phyloP scores from a whole-genome alignment of 495 filamentous ascomycete species.

The Neurospora sp. region DNA sequence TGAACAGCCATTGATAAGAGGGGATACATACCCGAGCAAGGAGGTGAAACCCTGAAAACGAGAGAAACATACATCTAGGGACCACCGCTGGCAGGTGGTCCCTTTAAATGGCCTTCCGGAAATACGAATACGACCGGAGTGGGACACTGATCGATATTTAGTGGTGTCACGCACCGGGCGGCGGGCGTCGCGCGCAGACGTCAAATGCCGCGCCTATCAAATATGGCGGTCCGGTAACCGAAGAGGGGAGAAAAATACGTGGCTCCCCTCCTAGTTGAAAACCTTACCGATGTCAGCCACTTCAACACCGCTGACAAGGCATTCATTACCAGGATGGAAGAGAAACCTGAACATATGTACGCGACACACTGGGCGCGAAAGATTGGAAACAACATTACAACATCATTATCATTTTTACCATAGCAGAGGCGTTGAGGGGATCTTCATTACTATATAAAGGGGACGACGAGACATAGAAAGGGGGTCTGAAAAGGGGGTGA shows the following conservation, averaged over 20 bases:
- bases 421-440: neutral
- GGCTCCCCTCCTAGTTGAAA: neutral
- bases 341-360: neutral
- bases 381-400: neutral
- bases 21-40: neutral
- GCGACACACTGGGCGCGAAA: neutral
- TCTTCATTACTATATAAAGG: neutral
- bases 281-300: neutral
- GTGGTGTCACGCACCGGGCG: neutral
- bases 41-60: neutral
- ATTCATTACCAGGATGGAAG: neutral
- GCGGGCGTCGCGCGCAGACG: neutral
- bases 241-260: neutral
- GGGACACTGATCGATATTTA: neutral
- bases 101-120: neutral
- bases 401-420: neutral
- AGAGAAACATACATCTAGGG: neutral
- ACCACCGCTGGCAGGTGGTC: neutral
- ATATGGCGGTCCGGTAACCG: neutral
- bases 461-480: neutral
- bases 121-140: neutral
- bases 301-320: neutral
- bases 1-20: constrained; percentile 2
- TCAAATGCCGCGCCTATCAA: neutral
- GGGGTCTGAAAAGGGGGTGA: neutral